Evolutionary conservation across 129 eudicot species (phyloP), one percentile per base, ranked within the genome.

Genomic region (Cynara cardunculus): DNA sequence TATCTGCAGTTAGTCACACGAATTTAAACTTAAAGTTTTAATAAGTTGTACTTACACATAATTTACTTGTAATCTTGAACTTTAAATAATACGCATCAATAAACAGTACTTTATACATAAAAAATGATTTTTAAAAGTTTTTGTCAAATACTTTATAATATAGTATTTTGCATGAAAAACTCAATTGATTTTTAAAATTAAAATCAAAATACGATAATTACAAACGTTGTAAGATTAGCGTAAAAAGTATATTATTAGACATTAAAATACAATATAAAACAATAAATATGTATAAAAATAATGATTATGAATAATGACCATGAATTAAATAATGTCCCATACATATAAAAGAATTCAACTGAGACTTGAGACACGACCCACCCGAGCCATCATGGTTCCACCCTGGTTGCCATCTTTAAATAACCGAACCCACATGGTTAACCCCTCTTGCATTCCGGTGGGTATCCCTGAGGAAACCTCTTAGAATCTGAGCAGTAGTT

Each of bases 401-500:
- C 62, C 10, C 2, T 56, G 7, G 24, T 56, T 56, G 24, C 22
- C 22, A 18, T 25, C 3, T 14, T 68, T 25, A 27, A 1, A 11
- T 12, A 14, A 30, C 0, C 31, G n/a, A 25, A 72, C 59, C 62
- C 62, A 41, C 9, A 14, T 26, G 7, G 30, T 39, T 67, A 69
- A 41, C n/a, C 59, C 69, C 31, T 71, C n/a, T n/a, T 39, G 79
- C 93, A 89, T 70, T 89, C 90, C 0, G 83, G 74, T 25, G 90
- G 93, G 77, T 84, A 84, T 14, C 88, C 88, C 28, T 69, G 78
- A 2, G 88, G 88, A 62, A 84, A 89, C 16, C 90, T 78, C 61
- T 87, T 87, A 4, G 87, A 3, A 73, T 89, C 93, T 0, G 79
- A 65, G 61, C 93, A 89, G 41, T 89, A 89, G 72, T 89, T 87